Percentiles rank a stretch among this genome's conserved stretches.
phyloP scores from a whole-genome alignment of 495 filamentous ascomycete genomes.

The Pseudevernia furfuracea region DNA sequence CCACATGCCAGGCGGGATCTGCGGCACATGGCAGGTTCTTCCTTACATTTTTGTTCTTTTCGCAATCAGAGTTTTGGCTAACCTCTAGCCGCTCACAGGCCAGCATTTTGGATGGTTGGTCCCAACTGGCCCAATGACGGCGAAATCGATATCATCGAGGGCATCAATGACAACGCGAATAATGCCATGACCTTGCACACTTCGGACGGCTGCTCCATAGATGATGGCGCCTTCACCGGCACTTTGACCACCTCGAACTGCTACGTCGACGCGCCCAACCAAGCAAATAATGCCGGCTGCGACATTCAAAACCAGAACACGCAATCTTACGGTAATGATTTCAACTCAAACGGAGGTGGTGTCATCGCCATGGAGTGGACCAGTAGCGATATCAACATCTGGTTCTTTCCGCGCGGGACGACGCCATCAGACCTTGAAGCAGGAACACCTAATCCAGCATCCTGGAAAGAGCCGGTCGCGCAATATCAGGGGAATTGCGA shows the following conservation, averaged over 20 bases:
- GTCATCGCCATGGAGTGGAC: slow-evolving; percentile 77
- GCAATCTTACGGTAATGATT: slow-evolving; percentile 51
- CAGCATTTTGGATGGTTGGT: slow-evolving; percentile 46
- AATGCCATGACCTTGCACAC: slow-evolving; percentile 77
- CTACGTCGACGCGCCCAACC: slow-evolving; percentile 18
- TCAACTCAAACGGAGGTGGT: slow-evolving; percentile 68
- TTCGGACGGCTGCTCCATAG: slow-evolving; percentile 22
- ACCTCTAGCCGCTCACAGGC: slow-evolving; percentile 35
- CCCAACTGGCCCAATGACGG: slow-evolving; percentile 69
- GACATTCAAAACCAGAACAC: slow-evolving; percentile 18
- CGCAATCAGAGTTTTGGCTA: not conserved
- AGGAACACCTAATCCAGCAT: slow-evolving; percentile 50
- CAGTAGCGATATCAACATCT: slow-evolving; percentile 57
- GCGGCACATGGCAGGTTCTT: not conserved
- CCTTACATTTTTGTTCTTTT: slow-evolving; percentile 24
- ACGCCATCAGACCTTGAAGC: slow-evolving; percentile 52
- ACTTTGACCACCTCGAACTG: slow-evolving; percentile 4
- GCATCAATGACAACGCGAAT: slow-evolving; percentile 58
- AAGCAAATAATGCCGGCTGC: slow-evolving; percentile 37
- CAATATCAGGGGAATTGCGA: slow-evolving; percentile 45
- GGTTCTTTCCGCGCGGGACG: slow-evolving; percentile 61
- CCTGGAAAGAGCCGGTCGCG: slow-evolving; percentile 62
- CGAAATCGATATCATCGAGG: slow-evolving; percentile 91
- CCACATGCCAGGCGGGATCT: slow-evolving; percentile 57
- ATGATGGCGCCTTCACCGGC: not conserved